phyloP scores from a whole-genome alignment of 768 basidiomycete genomes.

The Phlegmacium glaucopus region DNA sequence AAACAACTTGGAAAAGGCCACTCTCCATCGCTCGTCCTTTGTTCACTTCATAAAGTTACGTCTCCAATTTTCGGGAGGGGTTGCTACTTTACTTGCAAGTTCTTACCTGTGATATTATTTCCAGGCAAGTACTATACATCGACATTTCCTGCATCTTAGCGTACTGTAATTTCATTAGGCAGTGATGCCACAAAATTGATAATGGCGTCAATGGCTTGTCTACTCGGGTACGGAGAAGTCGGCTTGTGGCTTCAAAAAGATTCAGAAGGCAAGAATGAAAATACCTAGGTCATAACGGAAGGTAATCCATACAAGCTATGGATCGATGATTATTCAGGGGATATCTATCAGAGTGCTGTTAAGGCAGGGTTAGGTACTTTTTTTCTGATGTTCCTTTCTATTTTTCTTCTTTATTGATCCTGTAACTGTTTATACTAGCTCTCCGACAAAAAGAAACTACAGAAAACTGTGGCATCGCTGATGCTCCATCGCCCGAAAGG shows the following conservation, averaged over 20 bases:
- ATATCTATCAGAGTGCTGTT: slow-evolving; percentile 70
- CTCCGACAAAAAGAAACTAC: slow-evolving; percentile 71
- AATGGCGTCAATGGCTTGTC: slow-evolving; percentile 83
- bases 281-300: slow-evolving; percentile 54
- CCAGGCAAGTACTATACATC: slow-evolving; percentile 45
- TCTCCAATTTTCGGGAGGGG: neutral
- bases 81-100: neutral
- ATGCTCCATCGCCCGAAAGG: slow-evolving; percentile 59
- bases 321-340: slow-evolving; percentile 80
- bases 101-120: neutral
- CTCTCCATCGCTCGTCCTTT: slow-evolving; percentile 62
- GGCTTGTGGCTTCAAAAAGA: slow-evolving; percentile 77
- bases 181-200: slow-evolving; percentile 68
- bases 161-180: slow-evolving; percentile 32
- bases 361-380: slow-evolving; percentile 66
- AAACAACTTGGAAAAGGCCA: slow-evolving; percentile 69
- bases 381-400: neutral
- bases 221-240: slow-evolving; percentile 91
- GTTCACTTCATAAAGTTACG: slow-evolving; percentile 78
- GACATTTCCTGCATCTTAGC: neutral
- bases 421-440: too few species aligned
- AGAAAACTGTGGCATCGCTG: slow-evolving; percentile 56
- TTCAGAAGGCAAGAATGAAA: slow-evolving; percentile 40
- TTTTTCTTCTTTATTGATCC: too few species aligned
- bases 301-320: slow-evolving; percentile 74